These are phyloP conservation scores for Fistulinella prunicolor DNA, from an alignment of 768 basidiomycete genomes.

Conservation along the genomic window DNA sequence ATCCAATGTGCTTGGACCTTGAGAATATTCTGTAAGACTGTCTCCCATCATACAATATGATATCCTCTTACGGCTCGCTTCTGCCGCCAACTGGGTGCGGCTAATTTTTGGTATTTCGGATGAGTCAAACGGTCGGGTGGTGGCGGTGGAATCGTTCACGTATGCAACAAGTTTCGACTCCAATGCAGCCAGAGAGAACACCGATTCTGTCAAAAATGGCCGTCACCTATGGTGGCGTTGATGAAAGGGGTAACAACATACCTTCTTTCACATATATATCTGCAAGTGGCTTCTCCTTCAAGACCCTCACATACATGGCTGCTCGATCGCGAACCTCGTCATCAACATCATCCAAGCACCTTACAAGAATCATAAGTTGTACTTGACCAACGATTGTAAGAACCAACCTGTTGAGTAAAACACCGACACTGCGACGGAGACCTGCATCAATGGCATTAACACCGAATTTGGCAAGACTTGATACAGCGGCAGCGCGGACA, in stretches of 20 bases:
- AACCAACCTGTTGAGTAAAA: constrained; percentile 76
- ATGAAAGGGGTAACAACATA: constrained; percentile 32
- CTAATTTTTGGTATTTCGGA: constrained; percentile 91
- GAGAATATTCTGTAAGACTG: constrained; percentile 6
- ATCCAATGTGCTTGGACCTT: constrained; percentile 84
- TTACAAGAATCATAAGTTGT: constrained; percentile 28
- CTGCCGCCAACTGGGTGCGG: constrained; percentile 85
- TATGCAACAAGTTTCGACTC: constrained; percentile 94
- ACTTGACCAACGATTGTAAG: not conserved
- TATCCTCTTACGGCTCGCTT: constrained; percentile 69
- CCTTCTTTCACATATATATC: constrained; percentile 92
- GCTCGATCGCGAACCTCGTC: constrained; percentile 99
- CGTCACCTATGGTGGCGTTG: not conserved
- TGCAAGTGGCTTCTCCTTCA: constrained; percentile 76
- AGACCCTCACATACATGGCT: constrained; percentile 85
- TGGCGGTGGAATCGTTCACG: constrained; percentile 76
- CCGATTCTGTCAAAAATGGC: constrained; percentile 64
- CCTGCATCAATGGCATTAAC: constrained; percentile 77
- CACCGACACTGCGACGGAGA: constrained; percentile 82
- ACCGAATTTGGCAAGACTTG: constrained; percentile 95
- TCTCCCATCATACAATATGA: constrained; percentile 6
- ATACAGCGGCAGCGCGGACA: constrained; percentile 93
- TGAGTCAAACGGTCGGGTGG: constrained; percentile 75
- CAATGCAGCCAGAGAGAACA: constrained; percentile 85
- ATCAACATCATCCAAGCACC: constrained; percentile 96